Evolutionary conservation across 306 rosid species (phyloP), one percentile per base, ranked within the genome.

Genomic region (Neltuma alba): DNA sequence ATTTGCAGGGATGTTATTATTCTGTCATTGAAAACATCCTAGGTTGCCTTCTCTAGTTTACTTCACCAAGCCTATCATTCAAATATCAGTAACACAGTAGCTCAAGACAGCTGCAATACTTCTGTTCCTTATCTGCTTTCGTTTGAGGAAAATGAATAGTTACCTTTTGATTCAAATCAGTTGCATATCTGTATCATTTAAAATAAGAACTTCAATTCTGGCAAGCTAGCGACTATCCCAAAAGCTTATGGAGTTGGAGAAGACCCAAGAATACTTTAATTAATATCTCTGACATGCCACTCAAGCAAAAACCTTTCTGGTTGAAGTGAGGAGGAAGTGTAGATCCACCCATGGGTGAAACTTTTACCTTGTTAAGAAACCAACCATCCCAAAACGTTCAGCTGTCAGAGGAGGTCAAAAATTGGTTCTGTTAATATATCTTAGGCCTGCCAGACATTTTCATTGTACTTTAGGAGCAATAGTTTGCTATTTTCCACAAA

Each of bases 401-500:
- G 21, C 34, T 14, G 21, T 40, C 21, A 65, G 47, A 18, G 25
- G 21, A 40, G 34, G n/a, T 67, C 6, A 16, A 68, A 21, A 5
- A 40, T 10, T 68, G n/a, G n/a, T 25, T 41, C 41, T 40, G 23
- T 67, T 66, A 66, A 37, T 66, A 66, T 66, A 12, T 38, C n/a
- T 38, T 1, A 12, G 9, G 2, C 31, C 28, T 54, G 23, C 30
- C 9, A 18, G 57, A 75, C 40, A 64, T 70, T 82, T 57, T 47
- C 50, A 9, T 67, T 58, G 68, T 36, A 30, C 21, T 60, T 25
- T 1, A 8, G n/a, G 33, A 16, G 81, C 81, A 61, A 2, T 27
- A 76, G 42, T 57, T 70, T 75, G 69, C 74, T 40, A 31, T 76
- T 84, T 52, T 15, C 60, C 67, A 31, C 36, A n/a, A 40, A 63